These are phyloP conservation scores for Aureobasidium subglaciale DNA, from an alignment of 2,329 filamentous ascomycete genomes.

Conservation along the genomic window DNA sequence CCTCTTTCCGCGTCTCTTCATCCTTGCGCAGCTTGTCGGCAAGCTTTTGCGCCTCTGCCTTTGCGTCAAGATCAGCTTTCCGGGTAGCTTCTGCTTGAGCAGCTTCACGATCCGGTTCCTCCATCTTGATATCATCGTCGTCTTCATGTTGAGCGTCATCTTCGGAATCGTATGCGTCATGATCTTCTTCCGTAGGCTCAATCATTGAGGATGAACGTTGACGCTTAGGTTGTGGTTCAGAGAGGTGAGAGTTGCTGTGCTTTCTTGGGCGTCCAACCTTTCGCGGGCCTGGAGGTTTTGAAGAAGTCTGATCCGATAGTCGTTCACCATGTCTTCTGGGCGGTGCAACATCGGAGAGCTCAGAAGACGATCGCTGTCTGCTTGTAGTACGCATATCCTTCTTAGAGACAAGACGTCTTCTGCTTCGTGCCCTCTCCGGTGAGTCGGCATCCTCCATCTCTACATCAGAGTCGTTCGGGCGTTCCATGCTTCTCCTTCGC, in stretches of 20 bases:
- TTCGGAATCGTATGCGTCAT: constrained; percentile 17
- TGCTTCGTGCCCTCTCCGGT: constrained; percentile 17
- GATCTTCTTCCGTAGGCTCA: constrained; percentile 21
- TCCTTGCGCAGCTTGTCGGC: constrained; percentile 23
- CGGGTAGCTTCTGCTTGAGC: constrained; percentile 19
- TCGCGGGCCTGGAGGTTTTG: constrained; percentile 25
- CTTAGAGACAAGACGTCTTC: constrained; percentile 28
- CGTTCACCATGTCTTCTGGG: constrained; percentile 20
- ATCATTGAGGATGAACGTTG: constrained; percentile 24
- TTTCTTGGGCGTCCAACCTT: constrained; percentile 23
- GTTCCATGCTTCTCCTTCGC: constrained; percentile 17
- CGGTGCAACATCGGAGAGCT: constrained; percentile 23
- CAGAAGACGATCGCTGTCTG: constrained; percentile 24
- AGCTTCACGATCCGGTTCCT: constrained; percentile 19
- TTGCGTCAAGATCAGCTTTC: constrained; percentile 19
- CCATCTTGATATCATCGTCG: constrained; percentile 16
- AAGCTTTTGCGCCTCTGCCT: constrained; percentile 20
- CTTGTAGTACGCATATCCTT: constrained; percentile 29
- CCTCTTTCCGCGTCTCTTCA: constrained; percentile 20
- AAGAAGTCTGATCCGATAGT: constrained; percentile 16
- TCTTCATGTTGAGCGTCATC: constrained; percentile 17
- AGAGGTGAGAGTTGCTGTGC: constrained; percentile 23
- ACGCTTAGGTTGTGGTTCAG: constrained; percentile 21
- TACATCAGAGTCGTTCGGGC: constrained; percentile 14
- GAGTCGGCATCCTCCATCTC: constrained; percentile 18